phyloP scores from a whole-genome alignment of 768 basidiomycete genomes.

The Paxillus involutus region DNA sequence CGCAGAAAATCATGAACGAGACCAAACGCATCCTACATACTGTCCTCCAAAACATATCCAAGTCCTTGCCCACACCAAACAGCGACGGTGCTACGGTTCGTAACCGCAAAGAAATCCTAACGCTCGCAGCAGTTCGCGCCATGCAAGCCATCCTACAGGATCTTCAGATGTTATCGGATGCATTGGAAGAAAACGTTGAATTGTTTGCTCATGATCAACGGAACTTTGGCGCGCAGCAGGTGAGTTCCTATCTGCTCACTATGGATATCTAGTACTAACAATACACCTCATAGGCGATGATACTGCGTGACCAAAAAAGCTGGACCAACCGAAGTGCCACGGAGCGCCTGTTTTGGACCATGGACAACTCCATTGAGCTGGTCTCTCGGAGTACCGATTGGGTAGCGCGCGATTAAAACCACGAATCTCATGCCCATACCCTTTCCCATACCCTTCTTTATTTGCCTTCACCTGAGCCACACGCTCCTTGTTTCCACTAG shows the following conservation, averaged over 20 bases:
- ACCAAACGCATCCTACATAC: conserved; percentile 92
- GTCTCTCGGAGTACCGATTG: conserved; percentile 84
- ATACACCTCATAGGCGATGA: conserved; percentile 71
- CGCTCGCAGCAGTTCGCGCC: conserved; percentile 70
- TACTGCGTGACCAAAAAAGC: conserved; percentile 91
- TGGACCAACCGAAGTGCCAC: conserved; percentile 93
- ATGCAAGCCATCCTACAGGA: conserved; percentile 87
- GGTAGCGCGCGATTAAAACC: conserved; percentile 66
- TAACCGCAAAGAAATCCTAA: conserved; percentile 78
- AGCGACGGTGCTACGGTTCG: conserved; percentile 47
- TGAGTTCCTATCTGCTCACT: conserved; percentile 30
- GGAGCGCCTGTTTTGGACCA: conserved; percentile 90
- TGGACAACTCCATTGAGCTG: conserved; percentile 87
- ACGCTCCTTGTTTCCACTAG: conserved; percentile 3
- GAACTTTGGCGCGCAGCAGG: conserved; percentile 97
- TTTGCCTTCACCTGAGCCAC: not conserved
- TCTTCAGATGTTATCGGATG: conserved; percentile 82
- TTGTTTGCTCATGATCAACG: conserved; percentile 91
- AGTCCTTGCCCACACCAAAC: conserved; percentile 62
- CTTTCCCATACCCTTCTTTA: not conserved
- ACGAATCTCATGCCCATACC: not conserved
- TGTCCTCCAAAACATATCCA: conserved; percentile 81
- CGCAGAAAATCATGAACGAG: conserved; percentile 86
- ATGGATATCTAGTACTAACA: conserved; percentile 2
- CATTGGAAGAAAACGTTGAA: conserved; percentile 87